These are phyloP conservation scores for Nakazawaea molendinolei DNA, from an alignment of 805 yeast genomes.

Conservation along the genomic window DNA sequence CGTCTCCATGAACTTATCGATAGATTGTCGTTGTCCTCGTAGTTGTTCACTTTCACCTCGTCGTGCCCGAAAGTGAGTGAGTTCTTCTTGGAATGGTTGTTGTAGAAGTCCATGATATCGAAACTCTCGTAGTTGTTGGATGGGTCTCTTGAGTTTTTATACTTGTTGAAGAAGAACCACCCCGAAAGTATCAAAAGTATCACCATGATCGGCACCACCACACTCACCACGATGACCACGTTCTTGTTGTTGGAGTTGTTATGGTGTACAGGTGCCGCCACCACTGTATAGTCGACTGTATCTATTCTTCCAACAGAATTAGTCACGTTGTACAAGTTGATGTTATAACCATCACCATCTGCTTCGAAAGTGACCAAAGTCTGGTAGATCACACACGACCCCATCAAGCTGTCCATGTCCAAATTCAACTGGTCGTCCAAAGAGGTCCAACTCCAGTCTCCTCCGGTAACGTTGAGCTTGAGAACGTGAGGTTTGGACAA, in stretches of 20 bases:
- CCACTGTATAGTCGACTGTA: constrained; percentile 24
- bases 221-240: constrained; percentile 35
- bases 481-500: constrained; percentile 38
- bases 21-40: constrained; percentile 33
- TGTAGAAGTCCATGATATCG: constrained; percentile 25
- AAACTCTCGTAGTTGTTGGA: constrained; percentile 15
- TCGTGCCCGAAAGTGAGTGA: constrained; percentile 13
- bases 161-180: constrained; percentile 14
- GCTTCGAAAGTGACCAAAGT: constrained; percentile 36
- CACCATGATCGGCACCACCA: constrained; percentile 27
- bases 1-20: constrained; percentile 48
- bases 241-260: constrained; percentile 16
- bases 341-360: constrained; percentile 18
- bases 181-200: constrained; percentile 16
- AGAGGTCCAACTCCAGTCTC: constrained; percentile 38
- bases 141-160: constrained; percentile 22
- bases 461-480: constrained; percentile 26
- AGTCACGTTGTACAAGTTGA: constrained; percentile 35
- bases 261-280: background rate
- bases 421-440: constrained; percentile 21
- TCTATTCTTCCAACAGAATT: constrained; percentile 27
- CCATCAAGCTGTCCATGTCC: constrained; percentile 25
- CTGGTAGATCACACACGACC: constrained; percentile 47
- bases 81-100: constrained; percentile 13
- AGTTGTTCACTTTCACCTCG: constrained; percentile 23